Evolutionary conservation across 2,329 filamentous ascomycete genomes (phyloP), one percentile per base, ranked within the genome.

Genomic region (Cercospora zeina): DNA sequence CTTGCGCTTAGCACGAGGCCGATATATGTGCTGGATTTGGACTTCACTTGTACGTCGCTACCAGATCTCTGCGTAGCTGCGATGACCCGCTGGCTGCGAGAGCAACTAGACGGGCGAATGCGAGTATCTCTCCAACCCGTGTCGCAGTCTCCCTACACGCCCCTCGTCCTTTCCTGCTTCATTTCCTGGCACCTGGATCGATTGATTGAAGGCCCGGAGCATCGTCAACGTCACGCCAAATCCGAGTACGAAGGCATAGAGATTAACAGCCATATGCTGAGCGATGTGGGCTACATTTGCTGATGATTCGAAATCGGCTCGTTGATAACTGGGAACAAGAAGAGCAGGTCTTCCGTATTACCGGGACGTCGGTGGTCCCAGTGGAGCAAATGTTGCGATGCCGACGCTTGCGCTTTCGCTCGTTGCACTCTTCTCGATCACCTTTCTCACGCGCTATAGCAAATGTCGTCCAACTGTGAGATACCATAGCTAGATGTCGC

Each of bases 1-100:
- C 49, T 53, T 53, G 49, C 49, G 49, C 49, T 34, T 53, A 19
- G 49, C 31, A 30, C 49, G 27, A n/a, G 30, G 16, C n/a, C n/a
- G 49, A 21, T 21, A 51, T 51, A 34, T 53, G 27, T 24, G 31
- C 30, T 11, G 27, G 27, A 14, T 13, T 9, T 34, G n/a, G 49
- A 16, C 49, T 33, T 34, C 16, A 53, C 30, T 16, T 51, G 27
- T 51, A n/a, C 49, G 33, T 33, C 49, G 49, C 49, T 33, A 51
- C 49, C 49, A 51, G 24, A 21, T 11, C 19, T 33, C 49, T 34
- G 24, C 14, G 49, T 34, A 16, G 21, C 49, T 51, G 49, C 49
- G 27, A 19, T 27, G 8, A 51, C 16, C 49, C 49, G 49, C 31
- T 51, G 49, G 49, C 49, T 33, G 19, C 14, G 42, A 11, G 42